Base-by-base conservation (phyloP, 768 basidiomycete species). In the Podaxis sp. region DNA sequence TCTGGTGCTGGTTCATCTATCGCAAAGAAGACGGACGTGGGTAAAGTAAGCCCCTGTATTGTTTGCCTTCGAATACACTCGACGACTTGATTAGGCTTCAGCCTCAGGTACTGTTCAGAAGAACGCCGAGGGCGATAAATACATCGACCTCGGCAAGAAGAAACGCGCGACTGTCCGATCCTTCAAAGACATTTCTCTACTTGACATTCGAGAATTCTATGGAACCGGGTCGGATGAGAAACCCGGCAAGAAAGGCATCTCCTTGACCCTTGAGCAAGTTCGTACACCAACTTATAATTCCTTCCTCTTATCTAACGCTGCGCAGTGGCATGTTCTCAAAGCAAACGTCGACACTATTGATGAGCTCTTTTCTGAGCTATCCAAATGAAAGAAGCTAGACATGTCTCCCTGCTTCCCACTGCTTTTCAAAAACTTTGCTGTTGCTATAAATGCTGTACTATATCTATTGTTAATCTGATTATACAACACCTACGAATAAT, bases 241-340 rank as follows among this genome's bases (percentile, higher is more conserved):
- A 65, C 92, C 92, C 0, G 90, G 90, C 0, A 93, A 92, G 73
- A 94, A 93, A 68, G 92, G 91, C 8, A 89, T 93, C 57, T 82
- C 88, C 0, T 77, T 94, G 28, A 72, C 76, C 13, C 52, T 76
- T 2, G 90, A 92, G 19, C 90, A 91, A 80, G 88, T 88, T 65
- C 52, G 76, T 69, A 4, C 5, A 15, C 26, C 54, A 52, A 39
- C 15, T 36, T 8, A 2, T 46, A 42, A 38, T 39, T 44, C 28
- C 48, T 57, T 33, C 51, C 26, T 12, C 3, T 3, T 28, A 4
- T 44, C 30, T 3, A 24, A 65, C 26, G 2, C 17, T 24, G 30
- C 6, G 7, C 64, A 90, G 84, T 90, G 89, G 89, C 75, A 86
- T 51, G 68, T 70, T 11, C 74, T 92, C 58, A 87, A 83, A 69